phyloP scores from a whole-genome alignment of 2,329 filamentous ascomycete genomes.

The Eutypa lata region DNA sequence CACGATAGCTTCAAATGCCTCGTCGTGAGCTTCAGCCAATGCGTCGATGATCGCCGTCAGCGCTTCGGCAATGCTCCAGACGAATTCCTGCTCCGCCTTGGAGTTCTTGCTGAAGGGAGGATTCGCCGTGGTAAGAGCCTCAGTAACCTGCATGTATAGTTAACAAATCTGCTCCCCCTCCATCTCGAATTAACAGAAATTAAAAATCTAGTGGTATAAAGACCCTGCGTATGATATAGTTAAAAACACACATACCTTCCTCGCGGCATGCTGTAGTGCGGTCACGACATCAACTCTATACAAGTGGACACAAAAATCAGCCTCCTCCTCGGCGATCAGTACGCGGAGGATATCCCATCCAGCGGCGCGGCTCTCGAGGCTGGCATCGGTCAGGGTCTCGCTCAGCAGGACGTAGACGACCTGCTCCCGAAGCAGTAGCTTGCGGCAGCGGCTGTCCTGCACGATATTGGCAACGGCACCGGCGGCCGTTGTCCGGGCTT shows the following conservation, averaged over 20 bases:
- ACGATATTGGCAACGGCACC: slow-evolving; percentile 60
- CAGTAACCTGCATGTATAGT: slow-evolving; percentile 34
- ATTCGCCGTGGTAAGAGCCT: slow-evolving; percentile 38
- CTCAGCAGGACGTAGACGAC: slow-evolving; percentile 61
- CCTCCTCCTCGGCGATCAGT: slow-evolving; percentile 60
- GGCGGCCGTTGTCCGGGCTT: slow-evolving; percentile 57
- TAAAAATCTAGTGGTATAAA: too few species aligned
- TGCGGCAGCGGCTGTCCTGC: slow-evolving; percentile 59
- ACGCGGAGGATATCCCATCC: slow-evolving; percentile 66
- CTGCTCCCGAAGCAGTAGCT: slow-evolving; percentile 63
- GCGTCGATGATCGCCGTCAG: slow-evolving; percentile 51
- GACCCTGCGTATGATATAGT: too few species aligned
- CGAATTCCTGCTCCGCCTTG: slow-evolving; percentile 50
- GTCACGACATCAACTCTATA: slow-evolving; percentile 60
- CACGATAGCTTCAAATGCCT: slow-evolving; percentile 55
- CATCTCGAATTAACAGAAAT: too few species aligned
- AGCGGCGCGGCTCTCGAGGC: slow-evolving; percentile 60
- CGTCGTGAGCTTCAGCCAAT: slow-evolving; percentile 57
- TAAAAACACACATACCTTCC: slow-evolving; percentile 43
- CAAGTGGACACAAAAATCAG: slow-evolving; percentile 64
- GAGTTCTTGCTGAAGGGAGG: slow-evolving; percentile 44
- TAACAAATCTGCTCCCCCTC: not conserved
- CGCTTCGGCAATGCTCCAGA: slow-evolving; percentile 54
- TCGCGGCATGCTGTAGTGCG: slow-evolving; percentile 55
- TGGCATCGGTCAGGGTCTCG: slow-evolving; percentile 62